Percentiles rank a stretch among this genome's conserved stretches.
These are phyloP conservation scores for Aspergillus amoenus DNA, from an alignment of 2,329 filamentous ascomycete species.

Conservation along the genomic window DNA sequence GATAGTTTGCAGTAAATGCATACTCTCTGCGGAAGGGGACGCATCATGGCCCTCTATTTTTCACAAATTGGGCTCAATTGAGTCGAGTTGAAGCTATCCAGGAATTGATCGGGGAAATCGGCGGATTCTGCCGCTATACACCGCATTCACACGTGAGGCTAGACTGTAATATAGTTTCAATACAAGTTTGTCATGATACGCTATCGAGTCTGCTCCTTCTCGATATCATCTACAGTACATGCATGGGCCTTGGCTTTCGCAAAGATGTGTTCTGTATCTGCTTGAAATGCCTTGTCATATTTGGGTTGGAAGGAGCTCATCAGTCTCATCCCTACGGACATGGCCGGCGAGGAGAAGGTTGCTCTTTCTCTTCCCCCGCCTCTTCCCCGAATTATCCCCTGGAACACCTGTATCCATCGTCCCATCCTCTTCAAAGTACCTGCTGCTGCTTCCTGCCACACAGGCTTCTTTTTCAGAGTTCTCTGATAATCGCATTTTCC, in stretches of 20 bases:
- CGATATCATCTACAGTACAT: no score
- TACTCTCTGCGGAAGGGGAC: constrained; percentile 20
- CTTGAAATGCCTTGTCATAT: constrained; percentile 36
- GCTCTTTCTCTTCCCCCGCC: constrained; percentile 9
- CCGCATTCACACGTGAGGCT: background rate
- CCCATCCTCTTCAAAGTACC: background rate
- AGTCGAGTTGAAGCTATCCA: constrained; percentile 4
- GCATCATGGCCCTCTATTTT: background rate
- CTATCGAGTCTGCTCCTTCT: background rate
- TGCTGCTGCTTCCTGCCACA: constrained; percentile 11
- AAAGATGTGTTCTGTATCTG: constrained; percentile 43
- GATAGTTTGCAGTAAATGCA: constrained; percentile 35
- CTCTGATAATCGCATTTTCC: constrained; percentile 20
- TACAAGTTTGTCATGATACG: background rate
- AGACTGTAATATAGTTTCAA: background rate
- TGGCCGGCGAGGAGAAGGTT: constrained; percentile 38
- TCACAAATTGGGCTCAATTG: background rate
- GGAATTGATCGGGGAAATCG: background rate
- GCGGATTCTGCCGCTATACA: background rate
- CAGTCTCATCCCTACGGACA: constrained; percentile 15
- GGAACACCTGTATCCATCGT: background rate
- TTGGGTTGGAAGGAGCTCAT: no score
- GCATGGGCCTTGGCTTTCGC: constrained; percentile 6
- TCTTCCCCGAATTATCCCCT: background rate
- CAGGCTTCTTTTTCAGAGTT: constrained; percentile 17